Conservation (phyloP, 345 rosid species). For the Melaleuca quinquenervia region DNA sequence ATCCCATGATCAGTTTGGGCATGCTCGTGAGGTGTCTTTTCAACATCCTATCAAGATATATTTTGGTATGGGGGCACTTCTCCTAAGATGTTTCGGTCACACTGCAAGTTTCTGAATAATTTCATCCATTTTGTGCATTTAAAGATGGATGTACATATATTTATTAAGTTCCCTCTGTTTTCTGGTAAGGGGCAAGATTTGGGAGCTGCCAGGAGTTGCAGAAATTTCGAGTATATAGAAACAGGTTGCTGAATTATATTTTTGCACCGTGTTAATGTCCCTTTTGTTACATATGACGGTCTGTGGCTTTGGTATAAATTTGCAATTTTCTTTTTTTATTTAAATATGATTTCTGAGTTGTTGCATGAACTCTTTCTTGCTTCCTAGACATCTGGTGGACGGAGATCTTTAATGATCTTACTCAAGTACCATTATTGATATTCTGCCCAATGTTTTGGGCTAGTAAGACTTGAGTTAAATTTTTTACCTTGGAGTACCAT, state of each 20-base stretch:
- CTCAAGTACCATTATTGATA: background rate
- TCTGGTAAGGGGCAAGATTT: constrained; percentile 64
- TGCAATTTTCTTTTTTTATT: background rate
- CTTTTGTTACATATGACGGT: background rate
- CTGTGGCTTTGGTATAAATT: background rate
- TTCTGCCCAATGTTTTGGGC: background rate
- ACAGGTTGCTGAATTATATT: constrained; percentile 34
- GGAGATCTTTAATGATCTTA: background rate
- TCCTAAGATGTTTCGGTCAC: background rate
- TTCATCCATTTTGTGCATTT: background rate
- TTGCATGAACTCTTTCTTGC: background rate
- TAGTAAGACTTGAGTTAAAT: background rate
- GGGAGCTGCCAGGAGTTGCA: constrained; percentile 87
- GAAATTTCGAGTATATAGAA: constrained; percentile 70
- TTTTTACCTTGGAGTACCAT: background rate
- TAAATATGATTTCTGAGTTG: background rate
- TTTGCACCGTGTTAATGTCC: background rate
- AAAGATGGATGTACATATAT: background rate
- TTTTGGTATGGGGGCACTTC: constrained; percentile 49
- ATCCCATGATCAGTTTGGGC: constrained; percentile 60
- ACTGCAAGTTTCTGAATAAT: background rate
- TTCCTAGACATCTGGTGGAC: background rate
- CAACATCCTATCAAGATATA: constrained; percentile 94
- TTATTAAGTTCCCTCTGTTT: background rate
- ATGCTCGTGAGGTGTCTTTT: constrained; percentile 71